Evolutionary conservation across 352 stramenopile genomes (phyloP).

Genomic region (Phytophthora litchii): DNA sequence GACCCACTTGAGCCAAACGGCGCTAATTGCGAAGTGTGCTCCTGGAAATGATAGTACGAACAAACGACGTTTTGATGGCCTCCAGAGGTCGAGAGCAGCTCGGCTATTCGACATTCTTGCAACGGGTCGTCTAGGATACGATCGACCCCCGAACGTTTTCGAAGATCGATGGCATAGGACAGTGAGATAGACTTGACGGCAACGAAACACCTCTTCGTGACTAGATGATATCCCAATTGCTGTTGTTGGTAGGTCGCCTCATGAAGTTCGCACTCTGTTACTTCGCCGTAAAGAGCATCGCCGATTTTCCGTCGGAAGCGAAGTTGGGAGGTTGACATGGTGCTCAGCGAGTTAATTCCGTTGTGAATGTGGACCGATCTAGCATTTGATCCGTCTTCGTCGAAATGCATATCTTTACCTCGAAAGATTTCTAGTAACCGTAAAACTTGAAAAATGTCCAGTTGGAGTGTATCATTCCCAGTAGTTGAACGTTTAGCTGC

Average conservation of each 20-base stretch:
- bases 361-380: too few species aligned
- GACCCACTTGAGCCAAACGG: too few species aligned
- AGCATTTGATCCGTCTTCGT: too few species aligned
- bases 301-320: constrained; percentile 28
- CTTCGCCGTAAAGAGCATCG: constrained; percentile 35
- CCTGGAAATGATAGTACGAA: constrained; percentile 5
- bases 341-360: too few species aligned
- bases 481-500: too few species aligned
- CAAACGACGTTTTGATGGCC: constrained; percentile 33
- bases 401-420: too few species aligned
- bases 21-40: too few species aligned
- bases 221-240: neutral
- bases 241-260: too few species aligned
- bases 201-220: constrained; percentile 4
- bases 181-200: constrained; percentile 38
- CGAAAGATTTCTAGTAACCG: neutral
- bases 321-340: constrained; percentile 25
- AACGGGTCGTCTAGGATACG: constrained; percentile 19
- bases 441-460: neutral
- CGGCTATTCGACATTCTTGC: constrained; percentile 22
- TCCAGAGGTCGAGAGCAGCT: constrained; percentile 2
- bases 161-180: neutral
- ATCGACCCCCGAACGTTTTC: neutral
- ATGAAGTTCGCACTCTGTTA: constrained; percentile 29
- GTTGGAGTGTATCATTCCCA: too few species aligned